These are phyloP conservation scores for Zopfia rhizophila DNA, from an alignment of 2,329 filamentous ascomycete species.

Conservation along the genomic window DNA sequence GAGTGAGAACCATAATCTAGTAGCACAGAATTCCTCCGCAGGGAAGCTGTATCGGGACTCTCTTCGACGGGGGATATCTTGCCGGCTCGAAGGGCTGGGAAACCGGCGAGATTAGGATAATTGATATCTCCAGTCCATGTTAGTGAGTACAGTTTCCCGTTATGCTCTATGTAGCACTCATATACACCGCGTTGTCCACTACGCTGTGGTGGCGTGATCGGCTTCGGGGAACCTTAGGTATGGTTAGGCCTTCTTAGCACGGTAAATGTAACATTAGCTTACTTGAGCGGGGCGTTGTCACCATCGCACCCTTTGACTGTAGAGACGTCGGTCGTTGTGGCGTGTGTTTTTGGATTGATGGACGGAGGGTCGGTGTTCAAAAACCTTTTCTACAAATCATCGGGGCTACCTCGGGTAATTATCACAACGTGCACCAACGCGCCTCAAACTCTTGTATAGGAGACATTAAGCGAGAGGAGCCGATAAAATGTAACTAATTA, in stretches of 20 bases:
- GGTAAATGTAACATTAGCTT: too few species aligned
- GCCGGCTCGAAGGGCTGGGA: conserved; percentile 1
- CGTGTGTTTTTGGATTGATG: too few species aligned
- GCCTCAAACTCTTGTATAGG: too few species aligned
- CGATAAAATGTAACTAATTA: too few species aligned
- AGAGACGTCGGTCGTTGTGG: too few species aligned
- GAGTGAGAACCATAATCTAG: conserved; percentile 5
- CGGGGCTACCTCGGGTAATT: too few species aligned
- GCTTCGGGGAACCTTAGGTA: conserved; percentile 1
- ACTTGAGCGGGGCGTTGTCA: too few species aligned
- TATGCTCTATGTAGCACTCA: conserved; percentile 5
- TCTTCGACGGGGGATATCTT: conserved; percentile 4
- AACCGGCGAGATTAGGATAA: background rate
- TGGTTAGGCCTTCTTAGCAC: background rate
- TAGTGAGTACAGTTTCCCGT: conserved; percentile 3
- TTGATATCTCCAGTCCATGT: background rate
- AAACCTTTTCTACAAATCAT: too few species aligned
- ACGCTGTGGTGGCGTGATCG: conserved; percentile 1
- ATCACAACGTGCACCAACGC: too few species aligned
- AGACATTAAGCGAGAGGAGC: too few species aligned
- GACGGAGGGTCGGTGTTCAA: too few species aligned
- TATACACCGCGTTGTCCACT: conserved; percentile 1
- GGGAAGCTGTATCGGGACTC: conserved; percentile 7
- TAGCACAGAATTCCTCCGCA: conserved; percentile 4
- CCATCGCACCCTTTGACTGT: too few species aligned